Percentiles rank a stretch among this genome's conserved stretches.
These are phyloP conservation scores for Pyracantha coccinea DNA, from an alignment of 331 rosid species.

Conservation along the genomic window DNA sequence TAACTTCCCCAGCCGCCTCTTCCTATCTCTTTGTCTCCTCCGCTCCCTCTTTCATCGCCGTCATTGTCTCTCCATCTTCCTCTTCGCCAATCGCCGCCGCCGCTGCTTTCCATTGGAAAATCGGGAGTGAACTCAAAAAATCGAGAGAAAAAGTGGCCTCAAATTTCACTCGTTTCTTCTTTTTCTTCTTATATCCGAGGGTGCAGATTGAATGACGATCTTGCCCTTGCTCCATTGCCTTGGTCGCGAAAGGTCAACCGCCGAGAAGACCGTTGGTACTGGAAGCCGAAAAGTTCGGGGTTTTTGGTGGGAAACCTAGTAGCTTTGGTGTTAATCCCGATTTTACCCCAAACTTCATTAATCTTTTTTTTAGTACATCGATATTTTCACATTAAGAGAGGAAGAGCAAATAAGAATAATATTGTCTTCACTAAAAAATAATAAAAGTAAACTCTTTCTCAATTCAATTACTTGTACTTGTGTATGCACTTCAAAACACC, in stretches of 20 bases:
- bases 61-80: not conserved
- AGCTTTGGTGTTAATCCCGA: no score
- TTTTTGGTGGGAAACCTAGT: no score
- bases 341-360: no score
- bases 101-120: slow-evolving; percentile 13
- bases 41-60: not conserved
- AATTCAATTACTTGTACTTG: no score
- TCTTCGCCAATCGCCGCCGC: not conserved
- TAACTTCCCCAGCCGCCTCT: not conserved
- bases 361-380: no score
- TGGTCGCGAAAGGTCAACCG: not conserved
- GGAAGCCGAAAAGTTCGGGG: no score
- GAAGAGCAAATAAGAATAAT: no score
- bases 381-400: no score
- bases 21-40: not conserved
- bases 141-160: not conserved
- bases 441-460: no score
- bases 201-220: not conserved
- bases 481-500: no score
- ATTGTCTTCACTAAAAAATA: no score
- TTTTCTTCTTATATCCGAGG: not conserved
- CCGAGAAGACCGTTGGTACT: not conserved
- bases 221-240: not conserved
- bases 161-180: not conserved
- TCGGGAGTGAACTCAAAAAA: not conserved